phyloP scores from a whole-genome alignment of 2,329 filamentous ascomycete genomes.

The Fonsecaea pedrosoi region DNA sequence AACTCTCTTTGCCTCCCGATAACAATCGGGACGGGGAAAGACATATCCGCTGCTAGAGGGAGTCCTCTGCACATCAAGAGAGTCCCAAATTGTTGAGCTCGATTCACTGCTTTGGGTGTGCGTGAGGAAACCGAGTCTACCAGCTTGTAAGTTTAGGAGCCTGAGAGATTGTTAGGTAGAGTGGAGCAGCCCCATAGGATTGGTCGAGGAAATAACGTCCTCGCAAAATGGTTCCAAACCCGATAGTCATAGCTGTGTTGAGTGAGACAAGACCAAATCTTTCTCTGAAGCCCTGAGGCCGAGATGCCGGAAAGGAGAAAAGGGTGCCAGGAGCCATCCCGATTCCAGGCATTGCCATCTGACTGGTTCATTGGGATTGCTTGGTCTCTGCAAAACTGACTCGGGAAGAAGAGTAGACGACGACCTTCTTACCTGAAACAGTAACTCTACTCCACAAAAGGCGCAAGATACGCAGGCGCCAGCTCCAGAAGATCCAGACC shows the following conservation, averaged over 20 bases:
- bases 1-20: background rate
- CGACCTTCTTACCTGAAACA: background rate
- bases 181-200: background rate
- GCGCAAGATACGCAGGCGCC: background rate
- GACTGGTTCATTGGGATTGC: background rate
- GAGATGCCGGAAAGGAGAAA: background rate
- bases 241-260: background rate
- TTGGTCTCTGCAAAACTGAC: background rate
- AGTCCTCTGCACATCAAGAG: background rate
- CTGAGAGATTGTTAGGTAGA: background rate
- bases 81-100: background rate
- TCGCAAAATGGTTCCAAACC: background rate
- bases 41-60: background rate
- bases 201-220: background rate
- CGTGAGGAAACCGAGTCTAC: background rate
- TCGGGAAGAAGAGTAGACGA: background rate
- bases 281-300: background rate
- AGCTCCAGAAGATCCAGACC: background rate
- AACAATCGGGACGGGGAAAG: background rate
- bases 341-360: background rate
- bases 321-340: background rate
- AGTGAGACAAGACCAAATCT: background rate
- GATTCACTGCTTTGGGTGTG: background rate
- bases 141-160: background rate
- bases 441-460: constrained; percentile 2